Evolutionary conservation across 1,284 basidiomycete species (phyloP).

Genomic region (Trichosporon faecale): DNA sequence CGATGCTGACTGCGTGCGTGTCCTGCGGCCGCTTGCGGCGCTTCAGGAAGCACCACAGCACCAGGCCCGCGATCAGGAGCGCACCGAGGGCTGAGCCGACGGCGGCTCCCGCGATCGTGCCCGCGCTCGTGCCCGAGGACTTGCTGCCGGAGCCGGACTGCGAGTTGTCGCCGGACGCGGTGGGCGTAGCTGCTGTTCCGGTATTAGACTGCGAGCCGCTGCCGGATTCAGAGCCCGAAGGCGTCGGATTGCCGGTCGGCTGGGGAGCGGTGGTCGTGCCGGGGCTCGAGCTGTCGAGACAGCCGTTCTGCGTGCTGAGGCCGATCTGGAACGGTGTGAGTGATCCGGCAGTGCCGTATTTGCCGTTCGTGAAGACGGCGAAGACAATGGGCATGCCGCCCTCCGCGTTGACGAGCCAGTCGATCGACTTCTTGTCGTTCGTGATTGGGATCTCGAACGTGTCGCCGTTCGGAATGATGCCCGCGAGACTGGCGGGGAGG

Average conservation of each 20-base stretch:
- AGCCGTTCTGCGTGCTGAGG: constrained; percentile 26
- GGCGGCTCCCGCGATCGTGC: background rate
- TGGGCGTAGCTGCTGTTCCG: background rate
- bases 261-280: background rate
- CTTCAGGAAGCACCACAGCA: background rate
- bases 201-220: background rate
- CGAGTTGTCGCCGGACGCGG: background rate
- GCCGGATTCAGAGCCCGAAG: background rate
- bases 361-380: constrained; percentile 33
- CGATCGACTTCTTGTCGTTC: constrained; percentile 4
- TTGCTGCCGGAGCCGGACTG: background rate
- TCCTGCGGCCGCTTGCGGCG: background rate
- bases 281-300: constrained; percentile 33
- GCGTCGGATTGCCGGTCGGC: background rate
- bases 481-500: constrained; percentile 36
- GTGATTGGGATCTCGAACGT: constrained; percentile 35
- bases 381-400: constrained; percentile 35
- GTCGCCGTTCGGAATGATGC: constrained; percentile 38
- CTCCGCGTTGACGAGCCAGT: constrained; percentile 39
- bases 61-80: background rate
- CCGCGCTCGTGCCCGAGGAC: background rate
- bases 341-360: constrained; percentile 37
- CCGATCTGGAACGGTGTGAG: constrained; percentile 31
- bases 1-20: background rate
- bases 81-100: background rate